Base-by-base conservation (phyloP, 441 rosid genomes). In the Omphalea diandra region DNA sequence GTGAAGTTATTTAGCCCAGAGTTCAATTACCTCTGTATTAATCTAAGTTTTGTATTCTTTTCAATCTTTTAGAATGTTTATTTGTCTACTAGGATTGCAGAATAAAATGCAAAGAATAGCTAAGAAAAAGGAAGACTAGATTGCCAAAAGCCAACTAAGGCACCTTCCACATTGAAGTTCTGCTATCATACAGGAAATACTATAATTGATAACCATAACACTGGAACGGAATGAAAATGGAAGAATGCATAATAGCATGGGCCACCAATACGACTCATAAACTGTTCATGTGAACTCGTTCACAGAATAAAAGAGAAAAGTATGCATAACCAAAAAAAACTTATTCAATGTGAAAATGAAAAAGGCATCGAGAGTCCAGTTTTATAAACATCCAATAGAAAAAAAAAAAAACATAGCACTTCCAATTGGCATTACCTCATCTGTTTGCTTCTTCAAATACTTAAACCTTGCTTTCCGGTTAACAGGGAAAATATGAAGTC, bases 401-500 rank as follows among this genome's bases (percentile, higher is more conserved):
- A 12, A 6, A 35, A 7, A 33, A 35, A 52, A 66, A n/a, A 36
- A 52, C 6, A 17, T 53, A 71, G 6, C 1, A 14, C 14, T 36
- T 56, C 24, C n/a, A n/a, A n/a, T 62, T 52, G 54, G 56, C 71
- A 10, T 47, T 79, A 94, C 97, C 96, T 84, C 69, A 44, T 94
- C 96, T 49, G 82, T 80, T 78, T 84, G 90, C 81, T 65, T 79
- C 76, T 65, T 83, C 73, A 91, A 79, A 73, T 87, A 75, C 52
- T 65, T 86, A 59, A 91, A 78, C 77, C 97, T 87, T 56, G 85
- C 82, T 57, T 66, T 69, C 41, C 94, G 79, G 70, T 91, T 86
- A 31, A 91, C 90, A 1, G 95, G 84, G 70, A 94, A 94, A 68
- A 91, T 84, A 49, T 82, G 94, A 63, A 91, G 81, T 67, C 83